Evolutionary conservation across 345 rosid genomes (phyloP), one percentile per base, ranked within the genome.

Genomic region (Salix viminalis): DNA sequence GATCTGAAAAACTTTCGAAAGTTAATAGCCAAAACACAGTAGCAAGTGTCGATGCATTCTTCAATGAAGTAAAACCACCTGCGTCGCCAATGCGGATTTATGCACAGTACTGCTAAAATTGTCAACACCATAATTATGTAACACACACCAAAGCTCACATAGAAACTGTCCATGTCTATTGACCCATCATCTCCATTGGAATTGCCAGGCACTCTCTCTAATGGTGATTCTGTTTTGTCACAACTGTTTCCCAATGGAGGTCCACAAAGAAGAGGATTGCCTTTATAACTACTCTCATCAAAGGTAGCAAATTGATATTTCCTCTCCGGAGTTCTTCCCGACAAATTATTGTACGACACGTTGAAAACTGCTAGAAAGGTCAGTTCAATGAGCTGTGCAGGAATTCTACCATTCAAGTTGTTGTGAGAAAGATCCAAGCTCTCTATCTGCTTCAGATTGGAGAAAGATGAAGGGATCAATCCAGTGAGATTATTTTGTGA

Each of bases 341-440:
- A 79, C 2, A 86, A 26, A 68, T 83, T 87, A 52, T 87, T 88
- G 82, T 83, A 42, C 0, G 88, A 80, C 0, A 79, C 89, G 24
- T 70, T 81, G 67, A 84, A 84, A 15, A 77, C 37, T 7, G 1
- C 75, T 54, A 83, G 15, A n/a, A 2, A 14, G 11, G 72, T 7
- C n/a, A 84, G 50, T 58, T 79, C 54, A 2, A 42, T 10, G 18
- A 89, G 67, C 1, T 75, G n/a, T 0, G 73, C 48, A 44, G 89
- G 84, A 14, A 88, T 79, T 16, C 39, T 4, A 2, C 83, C 84
- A 0, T 3, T 23, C 70, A 86, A 83, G 16, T 70, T 39, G 70
- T 86, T 85, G 71, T 65, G 68, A 1, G 83, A 87, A 56, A 79
- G 71, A 65, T 82, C 88, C 48, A 86, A 65, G 18, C 86, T 83